Evolutionary conservation across 2,329 filamentous ascomycete species (phyloP), one percentile per base, ranked within the genome.

Genomic region (Teratosphaeria zuluensis): DNA sequence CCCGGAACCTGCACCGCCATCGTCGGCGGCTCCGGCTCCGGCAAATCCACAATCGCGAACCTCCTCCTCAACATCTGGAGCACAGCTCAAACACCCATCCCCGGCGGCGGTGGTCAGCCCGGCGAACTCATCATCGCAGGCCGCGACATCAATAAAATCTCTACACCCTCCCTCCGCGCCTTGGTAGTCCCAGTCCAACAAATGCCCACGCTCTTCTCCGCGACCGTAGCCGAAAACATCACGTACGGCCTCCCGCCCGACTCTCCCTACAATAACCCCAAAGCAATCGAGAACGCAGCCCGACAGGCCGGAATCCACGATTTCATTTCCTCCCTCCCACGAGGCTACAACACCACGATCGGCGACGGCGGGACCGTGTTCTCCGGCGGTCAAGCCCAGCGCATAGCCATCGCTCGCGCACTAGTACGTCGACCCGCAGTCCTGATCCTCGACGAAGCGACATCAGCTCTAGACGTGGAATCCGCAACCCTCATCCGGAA

Each of bases 361-460:
- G 91, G 91, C 1, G 89, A 91, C 53, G 89, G 89, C 3, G 89
- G 90, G 0, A 80, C 87, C 19, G 76, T 80, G 0, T 73, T 96
- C 0, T 91, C 87, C 0, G 90, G 90, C 0, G 92, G 92, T 0
- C 92, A 96, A 71, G 83, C 86, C 0, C 92, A 96, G 70, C 81
- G 90, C 0, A 73, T 96, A 1, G 86, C 85, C 21, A 91, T 96
- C 61, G 90, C 92, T 0, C 80, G 92, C 1, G 90, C 91, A 0
- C 76, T 96, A 0, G 80, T 88, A 0, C 81, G 90, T 0, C 77
- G 80, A 14, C 91, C 91, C 0, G 79, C 81, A 48, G 77, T 96
- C 1, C 75, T 96, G 16, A 81, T 96, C 1, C 75, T 96, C 1
- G 92, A 97, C 66, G 92, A 96, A 74, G 89, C 91, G 0, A 96